Evolutionary conservation across 2,329 filamentous ascomycete genomes (phyloP).

Genomic region (Xylaria sp.): DNA sequence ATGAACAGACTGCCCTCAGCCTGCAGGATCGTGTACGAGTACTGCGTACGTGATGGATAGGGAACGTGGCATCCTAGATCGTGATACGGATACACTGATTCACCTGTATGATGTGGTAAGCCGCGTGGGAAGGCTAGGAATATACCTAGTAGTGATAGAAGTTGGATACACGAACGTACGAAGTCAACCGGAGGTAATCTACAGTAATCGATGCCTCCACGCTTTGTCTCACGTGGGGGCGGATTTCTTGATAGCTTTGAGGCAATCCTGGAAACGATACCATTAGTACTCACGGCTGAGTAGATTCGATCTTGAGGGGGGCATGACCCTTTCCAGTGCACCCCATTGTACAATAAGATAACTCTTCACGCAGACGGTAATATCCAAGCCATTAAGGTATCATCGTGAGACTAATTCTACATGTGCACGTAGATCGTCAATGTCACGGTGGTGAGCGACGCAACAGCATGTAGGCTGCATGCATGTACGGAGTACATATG

Average conservation of each 20-base stretch:
- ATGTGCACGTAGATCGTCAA: not conserved
- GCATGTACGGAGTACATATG: no score
- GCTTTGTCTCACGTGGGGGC: not conserved
- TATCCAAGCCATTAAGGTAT: not conserved
- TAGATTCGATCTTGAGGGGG: not conserved
- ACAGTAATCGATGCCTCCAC: not conserved
- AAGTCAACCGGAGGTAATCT: not conserved
- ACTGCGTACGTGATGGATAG: not conserved
- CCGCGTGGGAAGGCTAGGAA: slow-evolving; percentile 5
- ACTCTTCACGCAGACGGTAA: no score
- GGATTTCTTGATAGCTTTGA: slow-evolving; percentile 18
- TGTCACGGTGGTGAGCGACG: not conserved
- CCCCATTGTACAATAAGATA: not conserved
- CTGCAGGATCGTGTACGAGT: not conserved
- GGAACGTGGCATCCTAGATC: slow-evolving; percentile 13
- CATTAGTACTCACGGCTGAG: not conserved
- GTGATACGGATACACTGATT: not conserved
- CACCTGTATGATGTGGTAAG: not conserved
- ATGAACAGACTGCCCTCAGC: not conserved
- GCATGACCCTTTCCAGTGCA: not conserved
- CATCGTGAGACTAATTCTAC: not conserved
- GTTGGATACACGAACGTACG: not conserved
- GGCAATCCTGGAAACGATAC: not conserved
- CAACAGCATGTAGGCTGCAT: not conserved
- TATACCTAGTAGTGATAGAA: no score